Conservation (phyloP, 2,329 filamentous ascomycete genomes). For the Dactylellina haptotyla region DNA sequence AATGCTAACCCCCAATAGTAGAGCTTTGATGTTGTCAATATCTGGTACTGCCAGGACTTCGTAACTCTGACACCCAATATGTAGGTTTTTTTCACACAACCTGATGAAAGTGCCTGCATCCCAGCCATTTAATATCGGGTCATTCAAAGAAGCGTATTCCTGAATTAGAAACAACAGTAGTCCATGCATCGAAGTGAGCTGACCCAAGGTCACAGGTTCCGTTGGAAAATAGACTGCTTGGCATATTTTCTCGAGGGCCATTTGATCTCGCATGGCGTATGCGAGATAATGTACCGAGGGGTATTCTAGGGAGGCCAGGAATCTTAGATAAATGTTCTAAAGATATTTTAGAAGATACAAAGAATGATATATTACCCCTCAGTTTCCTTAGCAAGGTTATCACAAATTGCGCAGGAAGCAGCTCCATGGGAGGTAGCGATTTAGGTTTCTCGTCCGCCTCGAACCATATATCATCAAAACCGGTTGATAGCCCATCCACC, state of each 20-base stretch:
- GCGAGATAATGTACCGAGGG: conserved; percentile 37
- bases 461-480: conserved; percentile 49
- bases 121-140: conserved; percentile 39
- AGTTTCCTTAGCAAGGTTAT: conserved; percentile 30
- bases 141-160: conserved; percentile 35
- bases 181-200: conserved; percentile 50
- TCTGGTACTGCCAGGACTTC: conserved; percentile 38
- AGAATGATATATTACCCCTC: conserved; percentile 18
- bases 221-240: conserved; percentile 50
- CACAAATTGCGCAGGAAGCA: conserved; percentile 41
- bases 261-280: conserved; percentile 47
- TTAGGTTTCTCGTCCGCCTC: conserved; percentile 38
- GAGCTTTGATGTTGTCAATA: conserved; percentile 39
- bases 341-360: neutral
- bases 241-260: conserved; percentile 44
- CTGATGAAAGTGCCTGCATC: conserved; percentile 20
- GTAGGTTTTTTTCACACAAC: conserved; percentile 43
- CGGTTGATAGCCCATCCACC: conserved; percentile 27
- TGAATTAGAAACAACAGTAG: conserved; percentile 37
- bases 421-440: conserved; percentile 36
- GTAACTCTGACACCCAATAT: conserved; percentile 53
- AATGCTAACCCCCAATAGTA: conserved; percentile 33
- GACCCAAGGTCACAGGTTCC: conserved; percentile 43
- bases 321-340: neutral
- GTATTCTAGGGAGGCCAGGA: conserved; percentile 14